Base-by-base conservation (phyloP, 768 basidiomycete species). In the Porpolomopsis calyptriformis region DNA sequence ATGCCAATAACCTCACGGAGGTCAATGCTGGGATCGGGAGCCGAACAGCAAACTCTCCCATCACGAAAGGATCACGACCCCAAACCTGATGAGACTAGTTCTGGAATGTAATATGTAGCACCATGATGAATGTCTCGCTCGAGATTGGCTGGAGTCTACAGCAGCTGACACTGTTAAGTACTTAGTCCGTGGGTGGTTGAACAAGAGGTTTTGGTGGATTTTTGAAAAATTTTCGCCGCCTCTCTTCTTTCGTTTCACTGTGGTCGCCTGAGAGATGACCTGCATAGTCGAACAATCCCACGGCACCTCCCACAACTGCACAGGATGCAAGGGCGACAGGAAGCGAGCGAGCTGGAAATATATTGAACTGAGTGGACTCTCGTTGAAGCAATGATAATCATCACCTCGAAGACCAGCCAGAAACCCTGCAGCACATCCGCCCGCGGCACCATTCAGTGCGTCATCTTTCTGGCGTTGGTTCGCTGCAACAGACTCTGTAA, bases 381-480 rank as follows among this genome's bases (percentile, higher is more conserved):
- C 37, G 11, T 35, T 27, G 23, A 10, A 29, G 14, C 27, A 11
- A n/a, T 14, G 18, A 26, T 9, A 4, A 36, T 9, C 16, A 25
- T 19, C 2, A 90, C 88, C 74, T 70, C 87, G 75, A 47, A 93
- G 64, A 44, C 92, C 92, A 24, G 88, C 88, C 51, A 94, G 66
- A 66, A 94, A 90, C 38, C 92, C 92, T 43, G 91, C 91, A 40
- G 91, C 91, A 66, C 91, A 94, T 46, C 85, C 92, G 45, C 86
- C 92, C 43, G 78, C 78, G 38, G 82, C 83, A 40, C 85, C 84
- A 56, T 91, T 96, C 50, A 86, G 56, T 34, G 82, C 71, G 60
- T 97, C 93, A 51, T 89, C 73, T 52, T 69, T 79, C 63, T 78
- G 72, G 46, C 91, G 77, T 49, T 79, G 66, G 64, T 97, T 97